These are phyloP conservation scores for Juncus inflexus DNA, from an alignment of 176 grass and related monocot species.

Conservation along the genomic window DNA sequence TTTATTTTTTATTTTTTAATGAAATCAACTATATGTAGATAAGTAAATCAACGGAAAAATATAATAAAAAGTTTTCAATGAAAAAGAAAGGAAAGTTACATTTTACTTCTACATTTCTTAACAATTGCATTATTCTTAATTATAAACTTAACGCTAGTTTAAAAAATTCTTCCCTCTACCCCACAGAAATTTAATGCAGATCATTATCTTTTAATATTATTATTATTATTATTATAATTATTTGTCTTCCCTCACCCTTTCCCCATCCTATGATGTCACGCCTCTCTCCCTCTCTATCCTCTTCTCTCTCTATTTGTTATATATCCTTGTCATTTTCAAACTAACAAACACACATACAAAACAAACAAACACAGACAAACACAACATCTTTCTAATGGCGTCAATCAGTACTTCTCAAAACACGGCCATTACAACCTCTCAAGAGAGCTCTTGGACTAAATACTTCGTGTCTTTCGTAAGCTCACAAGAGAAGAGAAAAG, in stretches of 20 bases:
- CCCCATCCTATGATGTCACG: slow-evolving; percentile 22
- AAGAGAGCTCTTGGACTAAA: slow-evolving; percentile 73
- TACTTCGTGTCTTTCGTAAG: slow-evolving; percentile 78
- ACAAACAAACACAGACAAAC: background rate
- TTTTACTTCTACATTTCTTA: too few species aligned
- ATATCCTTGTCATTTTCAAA: slow-evolving; percentile 39
- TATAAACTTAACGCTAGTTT: slow-evolving; percentile 6
- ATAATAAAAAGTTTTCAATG: too few species aligned
- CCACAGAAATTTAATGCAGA: slow-evolving; percentile 15
- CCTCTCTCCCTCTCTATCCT: background rate
- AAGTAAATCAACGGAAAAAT: too few species aligned
- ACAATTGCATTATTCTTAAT: background rate
- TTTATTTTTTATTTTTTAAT: too few species aligned
- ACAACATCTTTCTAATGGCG: slow-evolving; percentile 45
- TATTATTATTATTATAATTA: background rate
- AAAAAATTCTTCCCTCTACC: slow-evolving; percentile 1
- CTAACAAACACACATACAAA: slow-evolving; percentile 23
- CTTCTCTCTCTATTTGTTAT: slow-evolving; percentile 25
- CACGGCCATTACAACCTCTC: slow-evolving; percentile 48
- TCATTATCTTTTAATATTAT: slow-evolving; percentile 23
- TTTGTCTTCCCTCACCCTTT: background rate
- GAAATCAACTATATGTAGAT: too few species aligned
- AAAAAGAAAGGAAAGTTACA: too few species aligned
- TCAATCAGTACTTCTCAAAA: slow-evolving; percentile 41
- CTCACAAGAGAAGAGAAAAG: slow-evolving; percentile 52